Evolutionary conservation across 164 flowering plant genomes (phyloP), one percentile per base, ranked within the genome.

Genomic region (Sextonia rubra): DNA sequence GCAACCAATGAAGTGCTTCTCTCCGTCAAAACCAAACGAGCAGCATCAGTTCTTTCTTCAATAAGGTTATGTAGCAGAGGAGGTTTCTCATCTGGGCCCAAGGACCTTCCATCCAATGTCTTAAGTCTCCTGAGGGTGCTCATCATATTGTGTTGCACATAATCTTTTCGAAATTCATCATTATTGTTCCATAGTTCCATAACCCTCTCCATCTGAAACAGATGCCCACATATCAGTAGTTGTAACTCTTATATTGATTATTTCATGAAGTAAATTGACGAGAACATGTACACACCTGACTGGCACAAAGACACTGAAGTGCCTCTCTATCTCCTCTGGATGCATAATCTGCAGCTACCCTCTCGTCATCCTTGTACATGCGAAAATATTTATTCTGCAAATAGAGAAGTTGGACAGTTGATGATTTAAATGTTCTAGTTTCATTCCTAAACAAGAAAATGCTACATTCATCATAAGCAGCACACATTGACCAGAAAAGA

Each of bases 51-150:
- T 77, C 82, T 86, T 47, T 71, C 78, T 66, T 73, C 78, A 3
- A 66, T 52, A 63, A 37, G n/a, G 73, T 12, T 69, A 32, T 73
- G 83, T 60, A 86, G 68, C 11, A 77, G 68, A 65, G 85, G 68
- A 17, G 88, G 88, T 75, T 86, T 86, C 79, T 94, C 97, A 68
- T 86, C 86, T 71, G 93, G 97, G 64, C 92, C 97, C 77, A 92
- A 87, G 15, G 90, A 74, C 24, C 95, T 89, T 14, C 98, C 97
- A 81, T 94, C 98, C 71, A 84, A 72, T 24, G 98, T 91, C 72
- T 75, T 83, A 69, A 92, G 77, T 78, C 97, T 86, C 82, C 95
- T 83, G 23, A 90, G 20, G 2, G 91, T 92, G 77, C 95, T 89
- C 74, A 80, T 78, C 14, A 62, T 69, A 75, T 92, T 94, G 86